phyloP scores from a whole-genome alignment of 2,329 filamentous ascomycete species.

The Monosporascus sp. region DNA sequence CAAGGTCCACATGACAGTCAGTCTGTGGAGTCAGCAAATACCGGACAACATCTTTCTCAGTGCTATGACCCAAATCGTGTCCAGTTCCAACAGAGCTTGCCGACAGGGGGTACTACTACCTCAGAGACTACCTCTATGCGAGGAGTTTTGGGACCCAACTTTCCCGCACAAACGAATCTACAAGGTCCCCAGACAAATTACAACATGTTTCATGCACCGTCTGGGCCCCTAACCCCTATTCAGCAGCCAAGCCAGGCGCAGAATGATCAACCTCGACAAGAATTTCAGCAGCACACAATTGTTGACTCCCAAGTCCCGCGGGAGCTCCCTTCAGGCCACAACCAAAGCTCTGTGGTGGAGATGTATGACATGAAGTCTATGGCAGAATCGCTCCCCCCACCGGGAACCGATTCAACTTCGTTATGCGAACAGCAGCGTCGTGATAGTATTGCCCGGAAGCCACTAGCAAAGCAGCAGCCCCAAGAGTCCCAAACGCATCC shows the following conservation, averaged over 20 bases:
- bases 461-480: too few species aligned
- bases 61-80: not conserved
- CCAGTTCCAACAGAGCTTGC: not conserved
- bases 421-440: too few species aligned
- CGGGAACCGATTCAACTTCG: not conserved
- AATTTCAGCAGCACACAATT: too few species aligned
- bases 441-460: too few species aligned
- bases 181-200: not conserved
- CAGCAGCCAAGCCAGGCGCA: not conserved
- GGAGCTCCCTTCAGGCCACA: not conserved
- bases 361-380: slow-evolving; percentile 3
- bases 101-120: not conserved
- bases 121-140: not conserved
- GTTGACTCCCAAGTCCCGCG: not conserved
- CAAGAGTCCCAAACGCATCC: too few species aligned
- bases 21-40: not conserved
- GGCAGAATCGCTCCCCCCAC: slow-evolving; percentile 2
- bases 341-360: not conserved
- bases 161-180: too few species aligned
- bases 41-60: not conserved
- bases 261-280: not conserved
- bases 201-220: not conserved
- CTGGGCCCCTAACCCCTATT: not conserved
- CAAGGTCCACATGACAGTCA: not conserved
- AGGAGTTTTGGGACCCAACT: too few species aligned